phyloP scores from a whole-genome alignment of 768 basidiomycete species.

The Phlebiopsis gigantea region DNA sequence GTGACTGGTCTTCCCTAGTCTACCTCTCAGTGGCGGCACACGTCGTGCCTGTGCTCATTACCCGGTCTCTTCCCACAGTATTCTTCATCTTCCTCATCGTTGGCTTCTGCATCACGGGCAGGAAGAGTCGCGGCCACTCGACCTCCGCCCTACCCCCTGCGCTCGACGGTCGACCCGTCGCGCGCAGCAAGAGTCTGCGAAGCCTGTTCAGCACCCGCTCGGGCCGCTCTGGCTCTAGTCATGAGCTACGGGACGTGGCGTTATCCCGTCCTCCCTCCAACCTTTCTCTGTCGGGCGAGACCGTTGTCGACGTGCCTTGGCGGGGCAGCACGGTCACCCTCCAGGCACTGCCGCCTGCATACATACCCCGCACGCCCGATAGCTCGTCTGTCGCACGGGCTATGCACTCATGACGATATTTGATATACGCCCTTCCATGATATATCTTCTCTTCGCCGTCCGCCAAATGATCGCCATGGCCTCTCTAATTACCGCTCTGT shows the following conservation, averaged over 20 bases:
- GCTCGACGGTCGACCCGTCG: neutral
- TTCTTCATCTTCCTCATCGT: conserved; percentile 5
- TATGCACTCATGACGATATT: neutral
- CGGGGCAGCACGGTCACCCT: neutral
- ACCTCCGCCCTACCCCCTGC: neutral
- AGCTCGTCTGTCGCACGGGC: neutral
- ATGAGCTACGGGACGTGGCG: neutral
- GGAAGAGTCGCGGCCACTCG: neutral
- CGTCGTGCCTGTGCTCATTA: neutral
- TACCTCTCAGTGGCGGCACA: neutral
- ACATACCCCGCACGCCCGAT: neutral
- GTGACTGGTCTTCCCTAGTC: neutral
- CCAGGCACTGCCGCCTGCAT: neutral
- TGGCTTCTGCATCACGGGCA: conserved; percentile 1
- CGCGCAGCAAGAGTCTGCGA: neutral
- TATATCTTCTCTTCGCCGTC: too few species aligned
- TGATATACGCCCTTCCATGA: too few species aligned
- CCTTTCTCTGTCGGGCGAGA: neutral
- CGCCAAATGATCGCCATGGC: too few species aligned
- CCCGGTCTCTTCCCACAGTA: neutral
- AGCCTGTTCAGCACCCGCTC: neutral
- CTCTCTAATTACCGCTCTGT: too few species aligned
- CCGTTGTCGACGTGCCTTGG: neutral
- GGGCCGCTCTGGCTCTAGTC: too few species aligned
- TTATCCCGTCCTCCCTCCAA: neutral